Conservation (phyloP, 768 basidiomycete genomes). For the Hemileccinum rubropunctum region DNA sequence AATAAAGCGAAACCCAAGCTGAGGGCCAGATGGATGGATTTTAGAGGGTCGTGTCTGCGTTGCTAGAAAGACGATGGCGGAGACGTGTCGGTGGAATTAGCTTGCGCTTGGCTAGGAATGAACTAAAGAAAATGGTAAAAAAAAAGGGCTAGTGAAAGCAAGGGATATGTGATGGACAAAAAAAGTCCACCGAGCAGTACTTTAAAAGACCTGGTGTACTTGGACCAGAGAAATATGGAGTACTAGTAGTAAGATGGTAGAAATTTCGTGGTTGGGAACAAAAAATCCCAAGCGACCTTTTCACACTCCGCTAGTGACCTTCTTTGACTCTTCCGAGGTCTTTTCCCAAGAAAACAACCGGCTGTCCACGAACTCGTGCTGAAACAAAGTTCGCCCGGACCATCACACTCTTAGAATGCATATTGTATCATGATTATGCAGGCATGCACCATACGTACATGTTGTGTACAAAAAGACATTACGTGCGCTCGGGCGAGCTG, state of each 20-base stretch:
- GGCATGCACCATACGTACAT: conserved; percentile 8
- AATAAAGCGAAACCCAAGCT: conserved; percentile 23
- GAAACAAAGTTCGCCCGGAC: no score
- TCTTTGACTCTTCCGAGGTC: conserved; percentile 4
- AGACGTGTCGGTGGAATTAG: conserved; percentile 31
- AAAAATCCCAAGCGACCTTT: conserved; percentile 29
- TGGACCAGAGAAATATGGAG: conserved; percentile 35
- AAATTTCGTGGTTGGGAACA: conserved; percentile 32
- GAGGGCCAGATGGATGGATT: conserved; percentile 15
- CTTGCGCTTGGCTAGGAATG: conserved; percentile 29
- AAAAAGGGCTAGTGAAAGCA: conserved; percentile 22
- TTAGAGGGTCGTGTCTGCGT: conserved; percentile 28
- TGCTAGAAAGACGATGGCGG: conserved; percentile 20
- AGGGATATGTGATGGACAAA: conserved; percentile 34
- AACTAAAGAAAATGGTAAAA: conserved; percentile 13
- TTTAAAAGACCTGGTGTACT: conserved; percentile 34
- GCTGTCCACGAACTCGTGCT: no score
- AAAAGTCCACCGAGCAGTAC: conserved; percentile 30
- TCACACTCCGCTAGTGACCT: conserved; percentile 32
- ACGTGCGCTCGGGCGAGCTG: conserved; percentile 3
- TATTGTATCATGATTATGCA: conserved; percentile 20
- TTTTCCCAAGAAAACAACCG: conserved; percentile 24
- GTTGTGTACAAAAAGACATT: not conserved
- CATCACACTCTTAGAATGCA: not conserved
- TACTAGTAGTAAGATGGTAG: conserved; percentile 40